A percentile compares a stretch with the other conserved stretches of the same genome.
These are phyloP conservation scores for Fusarium pseudoanthophilum DNA, from an alignment of 2,329 filamentous ascomycete species.

Conservation along the genomic window DNA sequence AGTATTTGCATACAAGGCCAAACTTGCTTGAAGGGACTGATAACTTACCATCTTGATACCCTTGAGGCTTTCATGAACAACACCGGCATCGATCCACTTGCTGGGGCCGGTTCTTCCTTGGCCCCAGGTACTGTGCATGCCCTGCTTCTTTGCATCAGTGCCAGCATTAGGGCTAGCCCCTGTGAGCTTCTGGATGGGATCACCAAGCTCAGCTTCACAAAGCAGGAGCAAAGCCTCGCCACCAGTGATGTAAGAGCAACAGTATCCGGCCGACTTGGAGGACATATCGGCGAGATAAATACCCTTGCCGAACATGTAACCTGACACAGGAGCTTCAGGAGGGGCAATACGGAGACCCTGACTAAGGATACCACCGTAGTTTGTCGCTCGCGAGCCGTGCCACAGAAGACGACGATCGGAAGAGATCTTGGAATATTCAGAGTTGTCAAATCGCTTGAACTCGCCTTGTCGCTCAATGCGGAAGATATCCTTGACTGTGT, in stretches of 20 bases:
- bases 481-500: conserved; percentile 79
- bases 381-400: conserved; percentile 86
- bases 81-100: conserved; percentile 79
- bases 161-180: conserved; percentile 70
- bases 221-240: conserved; percentile 79
- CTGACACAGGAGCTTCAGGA: conserved; percentile 79
- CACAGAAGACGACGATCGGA: conserved; percentile 81
- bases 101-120: conserved; percentile 71
- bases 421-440: conserved; percentile 61
- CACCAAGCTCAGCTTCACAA: conserved; percentile 81
- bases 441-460: conserved; percentile 71
- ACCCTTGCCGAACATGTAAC: conserved; percentile 92
- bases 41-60: conserved; percentile 73
- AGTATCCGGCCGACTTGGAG: conserved; percentile 85
- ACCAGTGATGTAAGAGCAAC: conserved; percentile 69
- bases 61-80: conserved; percentile 70
- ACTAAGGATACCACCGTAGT: conserved; percentile 87
- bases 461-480: conserved; percentile 82
- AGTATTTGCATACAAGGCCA: not conserved
- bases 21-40: not conserved
- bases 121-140: conserved; percentile 76
- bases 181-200: conserved; percentile 74
- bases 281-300: conserved; percentile 90
- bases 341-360: conserved; percentile 92
- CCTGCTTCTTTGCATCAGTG: conserved; percentile 67